A percentile compares a stretch with the other conserved stretches of the same genome.
Conservation (phyloP, 768 basidiomycete genomes). For the Naganishia vaughanmartiniae region DNA sequence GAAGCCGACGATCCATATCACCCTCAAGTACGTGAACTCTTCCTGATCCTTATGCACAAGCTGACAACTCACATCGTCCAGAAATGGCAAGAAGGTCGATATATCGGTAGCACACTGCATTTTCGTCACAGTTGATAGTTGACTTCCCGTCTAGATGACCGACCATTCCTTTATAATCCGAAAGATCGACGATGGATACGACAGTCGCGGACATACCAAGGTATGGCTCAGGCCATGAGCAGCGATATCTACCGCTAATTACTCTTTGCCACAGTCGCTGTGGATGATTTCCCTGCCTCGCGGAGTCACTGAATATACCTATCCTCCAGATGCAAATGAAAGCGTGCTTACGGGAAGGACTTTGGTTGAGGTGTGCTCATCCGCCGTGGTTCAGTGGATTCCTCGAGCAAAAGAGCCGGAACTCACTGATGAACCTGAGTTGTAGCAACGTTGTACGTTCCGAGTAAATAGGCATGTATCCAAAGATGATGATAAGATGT, state of each 20-base stretch:
- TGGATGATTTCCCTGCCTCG: conserved; percentile 12
- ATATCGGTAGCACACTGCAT: neutral
- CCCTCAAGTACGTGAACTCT: conserved; percentile 14
- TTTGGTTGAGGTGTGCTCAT: conserved; percentile 9
- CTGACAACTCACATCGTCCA: neutral
- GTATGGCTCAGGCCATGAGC: neutral
- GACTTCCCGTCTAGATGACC: conserved; percentile 6
- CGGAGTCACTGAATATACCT: neutral
- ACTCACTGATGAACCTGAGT: conserved; percentile 2
- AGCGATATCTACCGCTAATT: neutral
- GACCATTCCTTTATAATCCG: conserved; percentile 26
- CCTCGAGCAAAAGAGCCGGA: neutral
- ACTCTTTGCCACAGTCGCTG: neutral
- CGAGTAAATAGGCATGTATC: neutral
- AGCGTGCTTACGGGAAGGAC: conserved; percentile 14
- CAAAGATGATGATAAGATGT: too few relatives aligned
- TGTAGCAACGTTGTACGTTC: neutral
- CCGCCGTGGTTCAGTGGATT: conserved; percentile 1
- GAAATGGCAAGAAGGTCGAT: conserved; percentile 24
- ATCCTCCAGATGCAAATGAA: conserved; percentile 10
- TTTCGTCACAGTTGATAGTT: neutral
- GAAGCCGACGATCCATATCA: conserved; percentile 22
- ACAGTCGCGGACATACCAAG: conserved; percentile 17
- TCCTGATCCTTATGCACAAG: neutral
- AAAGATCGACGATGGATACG: conserved; percentile 13